Conservation (phyloP, 2,329 filamentous ascomycete species). For the Blastomyces silverae region DNA sequence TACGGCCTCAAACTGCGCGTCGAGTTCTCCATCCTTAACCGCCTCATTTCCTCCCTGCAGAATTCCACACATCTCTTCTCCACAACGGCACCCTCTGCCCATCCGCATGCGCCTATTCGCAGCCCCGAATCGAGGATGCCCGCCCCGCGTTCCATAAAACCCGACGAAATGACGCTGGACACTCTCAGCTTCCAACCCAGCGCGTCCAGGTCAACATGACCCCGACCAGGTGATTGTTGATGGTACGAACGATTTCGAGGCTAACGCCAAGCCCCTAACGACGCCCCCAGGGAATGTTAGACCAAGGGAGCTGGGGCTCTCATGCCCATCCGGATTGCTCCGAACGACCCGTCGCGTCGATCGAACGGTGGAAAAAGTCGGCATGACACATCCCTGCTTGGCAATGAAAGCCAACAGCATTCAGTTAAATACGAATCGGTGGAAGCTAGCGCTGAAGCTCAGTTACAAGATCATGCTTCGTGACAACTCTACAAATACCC, state of each 20-base stretch:
- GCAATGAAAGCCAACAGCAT: not conserved
- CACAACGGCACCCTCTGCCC: not conserved
- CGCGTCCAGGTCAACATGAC: not conserved
- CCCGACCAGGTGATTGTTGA: too few species aligned
- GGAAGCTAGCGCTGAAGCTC: not conserved
- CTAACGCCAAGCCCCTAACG: not conserved
- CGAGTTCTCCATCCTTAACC: slow-evolving; percentile 48
- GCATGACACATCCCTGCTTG: not conserved
- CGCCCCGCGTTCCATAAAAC: not conserved
- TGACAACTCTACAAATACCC: not conserved
- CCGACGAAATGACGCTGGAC: not conserved
- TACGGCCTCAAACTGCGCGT: slow-evolving; percentile 40
- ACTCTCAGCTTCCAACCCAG: not conserved
- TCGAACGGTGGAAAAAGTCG: too few species aligned
- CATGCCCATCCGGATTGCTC: not conserved
- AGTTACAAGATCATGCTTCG: not conserved
- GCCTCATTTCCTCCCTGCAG: slow-evolving; percentile 23
- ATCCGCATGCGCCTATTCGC: not conserved
- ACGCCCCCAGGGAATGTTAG: too few species aligned
- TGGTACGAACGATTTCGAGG: too few species aligned
- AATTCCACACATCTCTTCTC: not conserved
- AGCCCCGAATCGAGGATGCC: not conserved
- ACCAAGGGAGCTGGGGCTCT: not conserved
- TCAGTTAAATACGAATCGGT: not conserved
- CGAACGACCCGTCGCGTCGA: too few species aligned